A percentile compares a stretch with the other conserved stretches of the same genome.
Evolutionary conservation across 768 basidiomycete genomes (phyloP).

Genomic region (Pilatotrama ljubarskyi): DNA sequence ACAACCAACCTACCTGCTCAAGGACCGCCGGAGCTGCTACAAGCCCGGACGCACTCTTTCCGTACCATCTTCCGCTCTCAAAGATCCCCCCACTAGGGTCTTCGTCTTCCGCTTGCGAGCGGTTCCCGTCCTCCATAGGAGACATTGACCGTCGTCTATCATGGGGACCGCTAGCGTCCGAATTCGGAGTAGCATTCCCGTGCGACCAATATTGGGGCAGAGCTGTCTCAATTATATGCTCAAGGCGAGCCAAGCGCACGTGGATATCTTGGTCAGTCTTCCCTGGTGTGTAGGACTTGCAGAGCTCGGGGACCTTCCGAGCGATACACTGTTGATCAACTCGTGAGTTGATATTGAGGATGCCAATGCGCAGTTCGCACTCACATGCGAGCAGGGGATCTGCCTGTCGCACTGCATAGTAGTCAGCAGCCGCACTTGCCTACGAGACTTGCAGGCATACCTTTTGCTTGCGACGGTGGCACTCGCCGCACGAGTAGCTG

Average conservation of each 20-base stretch:
- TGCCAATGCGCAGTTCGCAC: constrained; percentile 13
- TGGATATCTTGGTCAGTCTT: constrained; percentile 82
- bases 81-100: constrained; percentile 76
- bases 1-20: constrained; percentile 57
- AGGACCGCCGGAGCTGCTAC: constrained; percentile 77
- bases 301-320: constrained; percentile 84
- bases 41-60: constrained; percentile 80
- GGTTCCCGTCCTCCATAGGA: constrained; percentile 62
- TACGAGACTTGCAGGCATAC: constrained; percentile 34
- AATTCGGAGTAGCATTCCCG: constrained; percentile 33
- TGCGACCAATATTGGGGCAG: constrained; percentile 70
- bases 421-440: constrained; percentile 17
- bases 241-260: constrained; percentile 70
- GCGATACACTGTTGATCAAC: constrained; percentile 60
- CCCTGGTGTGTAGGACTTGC: constrained; percentile 86
- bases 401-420: constrained; percentile 75
- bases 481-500: constrained; percentile 86
- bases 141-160: constrained; percentile 50
- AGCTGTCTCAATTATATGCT: constrained; percentile 79
- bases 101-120: constrained; percentile 75
- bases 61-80: constrained; percentile 86
- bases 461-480: constrained; percentile 88
- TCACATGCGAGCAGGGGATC: constrained; percentile 80
- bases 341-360: neutral
- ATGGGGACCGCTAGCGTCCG: constrained; percentile 10